Percentiles rank a stretch among this genome's conserved stretches.
Conservation (phyloP, 2,329 filamentous ascomycete genomes). For the Hypoxylon sp. region DNA sequence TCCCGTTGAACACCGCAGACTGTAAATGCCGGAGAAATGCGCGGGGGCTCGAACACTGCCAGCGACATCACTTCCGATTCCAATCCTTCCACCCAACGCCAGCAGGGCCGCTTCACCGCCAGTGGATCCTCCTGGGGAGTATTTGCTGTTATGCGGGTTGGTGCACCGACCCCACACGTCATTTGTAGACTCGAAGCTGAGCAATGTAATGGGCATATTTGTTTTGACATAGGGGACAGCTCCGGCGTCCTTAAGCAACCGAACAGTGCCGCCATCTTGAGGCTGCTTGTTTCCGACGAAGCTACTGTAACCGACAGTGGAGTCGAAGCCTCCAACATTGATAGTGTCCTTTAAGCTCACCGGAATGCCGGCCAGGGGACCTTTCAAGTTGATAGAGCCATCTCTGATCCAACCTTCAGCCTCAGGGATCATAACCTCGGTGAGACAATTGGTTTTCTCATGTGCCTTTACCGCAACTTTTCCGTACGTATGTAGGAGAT, state of each 20-base stretch:
- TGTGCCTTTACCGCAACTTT: slow-evolving; percentile 90
- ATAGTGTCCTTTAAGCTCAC: slow-evolving; percentile 87
- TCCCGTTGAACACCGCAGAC: slow-evolving; percentile 87
- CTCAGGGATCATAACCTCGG: slow-evolving; percentile 84
- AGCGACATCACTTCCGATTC: slow-evolving; percentile 91
- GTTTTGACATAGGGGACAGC: slow-evolving; percentile 95
- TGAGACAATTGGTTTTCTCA: slow-evolving; percentile 88
- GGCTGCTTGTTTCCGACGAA: slow-evolving; percentile 76
- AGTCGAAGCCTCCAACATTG: slow-evolving; percentile 86
- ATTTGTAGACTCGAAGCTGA: slow-evolving; percentile 86
- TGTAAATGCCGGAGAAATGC: slow-evolving; percentile 91
- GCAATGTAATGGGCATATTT: slow-evolving; percentile 86
- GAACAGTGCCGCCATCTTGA: slow-evolving; percentile 80
- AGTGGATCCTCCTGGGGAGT: slow-evolving; percentile 91
- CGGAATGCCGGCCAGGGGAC: slow-evolving; percentile 88
- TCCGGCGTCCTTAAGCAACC: slow-evolving; percentile 86
- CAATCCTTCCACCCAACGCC: slow-evolving; percentile 86
- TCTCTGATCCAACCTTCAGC: slow-evolving; percentile 79
- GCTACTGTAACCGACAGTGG: slow-evolving; percentile 83
- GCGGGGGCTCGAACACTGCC: slow-evolving; percentile 90
- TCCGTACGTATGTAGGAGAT: slow-evolving; percentile 87
- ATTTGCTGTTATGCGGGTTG: slow-evolving; percentile 87
- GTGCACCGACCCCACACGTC: slow-evolving; percentile 85
- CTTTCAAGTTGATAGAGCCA: slow-evolving; percentile 77
- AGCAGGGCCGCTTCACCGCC: slow-evolving; percentile 87